Evolutionary conservation across 2,329 filamentous ascomycete species (phyloP), one percentile per base, ranked within the genome.

Genomic region (Fusarium duplospermum): DNA sequence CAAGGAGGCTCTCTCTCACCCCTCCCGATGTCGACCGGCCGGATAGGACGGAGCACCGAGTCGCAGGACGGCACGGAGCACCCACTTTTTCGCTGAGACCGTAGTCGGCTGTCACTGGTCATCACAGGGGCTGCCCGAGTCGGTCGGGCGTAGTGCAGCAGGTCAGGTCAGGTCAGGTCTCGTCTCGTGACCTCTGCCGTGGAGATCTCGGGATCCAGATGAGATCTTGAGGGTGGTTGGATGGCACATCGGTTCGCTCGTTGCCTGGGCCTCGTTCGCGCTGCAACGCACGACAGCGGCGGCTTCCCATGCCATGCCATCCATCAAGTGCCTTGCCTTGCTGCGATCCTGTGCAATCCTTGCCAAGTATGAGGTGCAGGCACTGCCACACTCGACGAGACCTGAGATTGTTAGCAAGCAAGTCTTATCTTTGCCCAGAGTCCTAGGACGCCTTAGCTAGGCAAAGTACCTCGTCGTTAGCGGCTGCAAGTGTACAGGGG

Each of bases 341-440:
- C 42, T 57, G 62, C 62, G 62, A 61, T 45, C 29, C 60, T 47
- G 24, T 56, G 57, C 62, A 50, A 70, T 63, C 33, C 40, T 57
- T 36, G 70, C 71, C 73, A 77, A 74, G 72, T 36, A 66, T 57
- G 64, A 70, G 76, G 59, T 77, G 76, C 76, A 75, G 69, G 74
- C 76, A 77, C 76, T 78, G 76, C 76, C 76, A 66, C 76, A 35
- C 66, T 68, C 65, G 65, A 59, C 64, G 70, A 66, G 68, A 72
- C 66, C 59, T 64, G 47, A 66, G 27, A 27, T 58, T 77, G 76
- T 77, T 77, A 77, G 76, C 69, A 67, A 61, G 24, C 22, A 61
- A 35, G 36, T 71, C 68, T 74, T 69, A 70, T 70, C 67, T 73
- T 50, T 72, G 68, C 74, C 66, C 45, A 72, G 56, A 70, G 29